Evolutionary conservation across 768 basidiomycete genomes (phyloP), one percentile per base, ranked within the genome.

Genomic region (Trametes sanguinea): DNA sequence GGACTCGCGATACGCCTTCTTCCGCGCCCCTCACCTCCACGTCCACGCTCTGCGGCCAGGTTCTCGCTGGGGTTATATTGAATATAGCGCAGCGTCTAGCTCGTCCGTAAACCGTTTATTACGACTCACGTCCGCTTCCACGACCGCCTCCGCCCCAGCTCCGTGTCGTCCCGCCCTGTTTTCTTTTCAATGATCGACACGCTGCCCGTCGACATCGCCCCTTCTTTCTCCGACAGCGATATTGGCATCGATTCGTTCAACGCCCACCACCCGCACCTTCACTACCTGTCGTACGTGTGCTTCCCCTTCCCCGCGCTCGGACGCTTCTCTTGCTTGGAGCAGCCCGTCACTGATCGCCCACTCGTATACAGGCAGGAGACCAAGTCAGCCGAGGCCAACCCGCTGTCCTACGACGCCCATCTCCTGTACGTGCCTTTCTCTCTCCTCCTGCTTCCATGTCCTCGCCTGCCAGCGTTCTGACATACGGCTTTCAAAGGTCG

Each of bases 201-300:
- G 52, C 56, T 63, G 42, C 51, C 73, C 63, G 42, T 74, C 67
- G 74, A 76, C 72, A 77, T 82, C 74, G 52, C 48, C 57, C 32
- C 65, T 51, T 42, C 64, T 52, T 57, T 61, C 65, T 55, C 63
- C 60, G 57, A 63, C 58, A 60, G 64, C 27, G 22, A 22, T 22
- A 80, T 85, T 67, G 82, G 66, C 46, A 80, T 85, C 68, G 82
- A 82, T 68, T 75, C 77, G 64, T 87, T 85, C 78, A 83, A 83
- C 82, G 79, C 86, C 61, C 81, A 82, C 43, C 85, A 87, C 11
- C 35, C 35, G 35, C 35, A 37, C 71, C 80, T 87, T 60, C 83
- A 87, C 60, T 83, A 81, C 74, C 79, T 87, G 84, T 84, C 75
- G 81, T 80, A 33, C 52, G 66, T 73, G 22, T 22, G 22, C 22